Evolutionary conservation across 73 alveolate genomes (phyloP), one percentile per base, ranked within the genome.

Genomic region (Paramecium pentaurelia): DNA sequence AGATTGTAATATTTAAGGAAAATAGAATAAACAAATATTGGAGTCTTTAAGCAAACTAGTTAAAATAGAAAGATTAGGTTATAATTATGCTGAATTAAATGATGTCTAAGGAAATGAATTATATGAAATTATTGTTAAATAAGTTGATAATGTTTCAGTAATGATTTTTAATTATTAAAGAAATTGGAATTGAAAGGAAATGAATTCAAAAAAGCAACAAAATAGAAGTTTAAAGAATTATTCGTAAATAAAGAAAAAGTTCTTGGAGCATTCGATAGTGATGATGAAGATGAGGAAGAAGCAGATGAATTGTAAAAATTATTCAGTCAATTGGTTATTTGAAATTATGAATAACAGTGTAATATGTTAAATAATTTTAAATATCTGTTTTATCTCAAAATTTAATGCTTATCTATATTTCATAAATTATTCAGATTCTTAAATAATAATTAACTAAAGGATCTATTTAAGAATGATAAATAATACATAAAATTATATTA

Each of bases 241-340:
- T 89, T 89, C 34, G 59, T 47, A 28, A 68, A 22, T 42, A 89
- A 89, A 25, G 32, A 71, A 40, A 68, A 83, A 40, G 58, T 40
- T 8, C 59, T 89, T 22, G 88, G 94, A 32, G 77, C 71, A 32
- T 89, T 89, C 54, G 94, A 89, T 30, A 89, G 94, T 89, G 94
- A 89, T 45, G 94, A 89, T 27, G 94, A 89, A 89, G 91, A 89
- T n/a, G 94, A 89, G 36, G 93, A 87, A 27, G 94, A 86, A 18
- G 86, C 64, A 30, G 87, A 86, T 86, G 93, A 89, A 44, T 60
- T 83, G 60, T 59, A 84, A 25, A 80, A 47, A 80, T 12, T 80
- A 47, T 80, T 80, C 30, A 80, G 91, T 80, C 14, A 80, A 16
- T 80, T 80, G 45, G 91, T 45, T 27, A 44, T 80, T 10, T 80